A percentile compares a stretch with the other conserved stretches of the same genome.
Conservation (phyloP, 345 rosid species). For the Linum trigynum region DNA sequence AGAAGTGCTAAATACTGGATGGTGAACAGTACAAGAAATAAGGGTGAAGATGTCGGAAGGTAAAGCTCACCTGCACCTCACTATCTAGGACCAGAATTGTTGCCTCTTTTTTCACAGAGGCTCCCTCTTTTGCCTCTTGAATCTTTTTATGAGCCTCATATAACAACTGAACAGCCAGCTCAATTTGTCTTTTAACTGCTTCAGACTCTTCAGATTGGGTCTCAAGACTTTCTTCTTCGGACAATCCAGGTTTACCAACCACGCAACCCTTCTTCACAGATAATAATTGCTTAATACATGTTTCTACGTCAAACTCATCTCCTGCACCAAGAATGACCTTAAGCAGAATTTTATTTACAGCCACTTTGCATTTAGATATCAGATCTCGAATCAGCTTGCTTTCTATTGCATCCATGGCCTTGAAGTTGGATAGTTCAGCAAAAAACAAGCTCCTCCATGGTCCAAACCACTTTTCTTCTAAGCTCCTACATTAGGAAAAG, state of each 20-base stretch:
- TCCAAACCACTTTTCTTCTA: conserved; percentile 66
- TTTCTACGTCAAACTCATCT: conserved; percentile 30
- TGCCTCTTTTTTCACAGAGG: conserved; percentile 43
- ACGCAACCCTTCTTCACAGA: conserved; percentile 52
- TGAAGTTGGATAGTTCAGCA: conserved; percentile 45
- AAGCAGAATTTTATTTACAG: conserved; percentile 46
- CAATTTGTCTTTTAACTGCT: conserved; percentile 27
- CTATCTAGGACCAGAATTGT: conserved; percentile 59
- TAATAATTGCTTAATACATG: conserved; percentile 27
- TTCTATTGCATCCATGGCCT: conserved; percentile 31
- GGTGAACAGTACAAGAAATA: background rate
- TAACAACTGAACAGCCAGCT: conserved; percentile 51
- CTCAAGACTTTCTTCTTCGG: conserved; percentile 27
- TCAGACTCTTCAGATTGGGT: conserved; percentile 17
- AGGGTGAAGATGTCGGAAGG: too few relatives aligned
- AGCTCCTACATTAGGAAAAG: too few relatives aligned
- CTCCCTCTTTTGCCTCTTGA: conserved; percentile 41
- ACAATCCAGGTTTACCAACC: conserved; percentile 33
- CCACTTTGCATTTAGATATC: conserved; percentile 64
- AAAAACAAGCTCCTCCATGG: conserved; percentile 66
- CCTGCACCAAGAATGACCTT: conserved; percentile 47
- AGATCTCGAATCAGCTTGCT: conserved; percentile 52
- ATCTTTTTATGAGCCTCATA: conserved; percentile 50
- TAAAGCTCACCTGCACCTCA: conserved; percentile 68
- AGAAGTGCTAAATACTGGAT: background rate